Conservation (phyloP, 495 filamentous ascomycete genomes). For the Parathielavia appendiculata region DNA sequence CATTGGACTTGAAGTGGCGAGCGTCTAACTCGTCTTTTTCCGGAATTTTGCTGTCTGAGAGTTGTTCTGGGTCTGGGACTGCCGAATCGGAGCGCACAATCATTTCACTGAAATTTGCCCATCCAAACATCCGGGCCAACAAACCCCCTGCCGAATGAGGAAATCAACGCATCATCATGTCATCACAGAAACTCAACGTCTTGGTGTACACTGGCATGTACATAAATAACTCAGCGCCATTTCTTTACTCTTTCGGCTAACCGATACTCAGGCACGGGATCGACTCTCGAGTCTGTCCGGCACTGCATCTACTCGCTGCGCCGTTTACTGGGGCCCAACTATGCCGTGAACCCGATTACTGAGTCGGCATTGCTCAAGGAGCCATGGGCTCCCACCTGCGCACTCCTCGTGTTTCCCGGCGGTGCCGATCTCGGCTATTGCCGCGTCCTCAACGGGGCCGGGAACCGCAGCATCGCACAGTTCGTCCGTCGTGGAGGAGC, state of each 20-base stretch:
- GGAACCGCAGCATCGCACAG: slow-evolving; percentile 75
- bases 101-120: neutral
- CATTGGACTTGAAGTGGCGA: neutral
- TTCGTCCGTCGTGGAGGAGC: slow-evolving; percentile 81
- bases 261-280: slow-evolving; percentile 62
- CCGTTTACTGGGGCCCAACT: slow-evolving; percentile 83
- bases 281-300: slow-evolving; percentile 79
- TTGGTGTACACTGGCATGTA: slow-evolving; percentile 74
- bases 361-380: slow-evolving; percentile 78
- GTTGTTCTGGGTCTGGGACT: neutral
- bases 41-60: slow-evolving; percentile 1
- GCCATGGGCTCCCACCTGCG: slow-evolving; percentile 84
- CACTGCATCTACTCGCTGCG: slow-evolving; percentile 86
- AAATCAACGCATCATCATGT: slow-evolving; percentile 36
- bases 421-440: slow-evolving; percentile 95
- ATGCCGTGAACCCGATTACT: slow-evolving; percentile 83
- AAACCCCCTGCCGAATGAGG: neutral
- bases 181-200: slow-evolving; percentile 69
- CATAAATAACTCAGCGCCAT: slow-evolving; percentile 2
- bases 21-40: neutral
- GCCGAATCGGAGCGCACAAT: slow-evolving; percentile 4
- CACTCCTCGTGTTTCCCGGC: slow-evolving; percentile 85
- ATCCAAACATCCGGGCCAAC: slow-evolving; percentile 7
- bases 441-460: slow-evolving; percentile 76
- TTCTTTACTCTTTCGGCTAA: slow-evolving; percentile 7